Conservation (phyloP, 2,329 filamentous ascomycete genomes). For the Ceratocystis huliohia region DNA sequence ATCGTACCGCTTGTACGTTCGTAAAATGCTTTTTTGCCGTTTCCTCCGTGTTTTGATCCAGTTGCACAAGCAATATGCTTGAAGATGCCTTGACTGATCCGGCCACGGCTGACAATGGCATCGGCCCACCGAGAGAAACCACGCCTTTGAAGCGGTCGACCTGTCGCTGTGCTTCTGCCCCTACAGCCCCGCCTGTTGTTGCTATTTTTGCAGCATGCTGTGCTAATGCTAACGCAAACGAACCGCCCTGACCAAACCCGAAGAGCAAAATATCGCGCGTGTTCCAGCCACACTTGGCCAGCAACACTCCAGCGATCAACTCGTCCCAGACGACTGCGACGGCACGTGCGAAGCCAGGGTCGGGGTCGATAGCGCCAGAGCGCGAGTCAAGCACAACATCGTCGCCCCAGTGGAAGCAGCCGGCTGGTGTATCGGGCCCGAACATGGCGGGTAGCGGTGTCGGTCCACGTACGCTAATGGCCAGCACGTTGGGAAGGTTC, state of each 20-base stretch:
- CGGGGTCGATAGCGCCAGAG: conserved; percentile 45
- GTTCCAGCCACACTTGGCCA: conserved; percentile 47
- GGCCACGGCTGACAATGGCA: conserved; percentile 41
- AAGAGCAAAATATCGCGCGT: conserved; percentile 48
- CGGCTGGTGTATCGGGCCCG: conserved; percentile 30
- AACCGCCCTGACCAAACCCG: conserved; percentile 56
- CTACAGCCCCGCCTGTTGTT: not conserved
- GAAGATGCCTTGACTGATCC: conserved; percentile 45
- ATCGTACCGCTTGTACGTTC: conserved; percentile 54
- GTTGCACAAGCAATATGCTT: conserved; percentile 46
- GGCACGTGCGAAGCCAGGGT: conserved; percentile 47
- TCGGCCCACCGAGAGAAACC: conserved; percentile 48
- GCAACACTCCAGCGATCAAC: conserved; percentile 39
- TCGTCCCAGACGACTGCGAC: conserved; percentile 35
- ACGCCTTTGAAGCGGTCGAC: conserved; percentile 39
- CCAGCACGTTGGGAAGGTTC: conserved; percentile 62
- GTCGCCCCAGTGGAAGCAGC: conserved; percentile 53
- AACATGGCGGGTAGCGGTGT: conserved; percentile 55
- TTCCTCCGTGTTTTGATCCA: conserved; percentile 52
- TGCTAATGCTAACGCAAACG: conserved; percentile 45
- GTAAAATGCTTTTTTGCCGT: conserved; percentile 53
- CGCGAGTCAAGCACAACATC: conserved; percentile 42
- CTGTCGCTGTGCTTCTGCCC: not conserved
- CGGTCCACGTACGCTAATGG: conserved; percentile 61
- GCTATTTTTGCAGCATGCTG: conserved; percentile 25